Base-by-base conservation (phyloP, 2,329 filamentous ascomycete species). In the Sarocladium brachiariae region DNA sequence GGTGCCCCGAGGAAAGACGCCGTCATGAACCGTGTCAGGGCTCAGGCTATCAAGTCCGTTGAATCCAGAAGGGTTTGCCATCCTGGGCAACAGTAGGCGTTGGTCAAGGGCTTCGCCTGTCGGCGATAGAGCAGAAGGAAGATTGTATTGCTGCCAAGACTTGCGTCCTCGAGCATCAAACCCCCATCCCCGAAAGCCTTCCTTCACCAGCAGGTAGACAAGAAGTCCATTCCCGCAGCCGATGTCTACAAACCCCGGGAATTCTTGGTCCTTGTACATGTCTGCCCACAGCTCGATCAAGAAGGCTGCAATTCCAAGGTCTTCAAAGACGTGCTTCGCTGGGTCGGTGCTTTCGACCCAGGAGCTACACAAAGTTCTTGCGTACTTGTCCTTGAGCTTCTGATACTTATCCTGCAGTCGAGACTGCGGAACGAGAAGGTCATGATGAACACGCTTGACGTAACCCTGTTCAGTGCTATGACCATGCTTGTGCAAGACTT, bases 181-280 rank as follows among this genome's bases (percentile, higher is more conserved):
- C 0, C 93, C 93, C 81, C 86, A 95, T 19, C 93, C 93, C 0
- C 63, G 58, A 65, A 89, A 97, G 10, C 90, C 90, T 68, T 97
- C 91, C 53, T 77, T 71, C 13, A 83, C 76, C 4, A 99, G 77
- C 33, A 99, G 80, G 62, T 95, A 81, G 7, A 95, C 88, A 1
- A 99, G 77, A 3, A 99, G 73, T 1, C 93, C 93, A 61, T 97
- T 99, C 2, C 93, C 93, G 63, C 93, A 97, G 4, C 92, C 93
- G 41, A 99, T 89, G 61, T 99, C 93, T 18, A 96, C 87, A 60
- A 97, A 99, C 1, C 92, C 91, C 0, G 89, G 88, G 59, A 96
- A 96, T 0, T 52, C 37, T 62, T 63, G 35, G 58, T 62, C 63
- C 33, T 59, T 62, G 63, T 97, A 97, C 83, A 96, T 92, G 52